Evolutionary conservation across 805 yeast genomes (phyloP).

Genomic region (Saturnispora besseyi): DNA sequence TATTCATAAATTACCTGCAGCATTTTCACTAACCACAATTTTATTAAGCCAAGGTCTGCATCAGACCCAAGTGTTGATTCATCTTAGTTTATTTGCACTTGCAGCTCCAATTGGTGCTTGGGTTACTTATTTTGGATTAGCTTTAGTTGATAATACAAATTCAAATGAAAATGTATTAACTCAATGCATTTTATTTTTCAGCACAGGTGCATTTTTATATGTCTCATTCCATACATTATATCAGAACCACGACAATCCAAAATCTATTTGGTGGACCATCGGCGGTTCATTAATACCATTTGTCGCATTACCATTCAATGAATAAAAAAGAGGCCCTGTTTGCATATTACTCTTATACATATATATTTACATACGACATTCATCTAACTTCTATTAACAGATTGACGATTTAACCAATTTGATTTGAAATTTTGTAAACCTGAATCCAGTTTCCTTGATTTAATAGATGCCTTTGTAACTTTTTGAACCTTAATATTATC

Average conservation of each 20-base stretch:
- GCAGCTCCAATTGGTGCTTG: slow-evolving; percentile 58
- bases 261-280: not conserved
- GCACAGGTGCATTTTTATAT: slow-evolving; percentile 66
- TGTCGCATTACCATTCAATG: slow-evolving; percentile 4
- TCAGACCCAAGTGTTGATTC: slow-evolving; percentile 30
- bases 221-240: slow-evolving; percentile 58
- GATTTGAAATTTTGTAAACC: slow-evolving; percentile 5
- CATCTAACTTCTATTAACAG: not conserved
- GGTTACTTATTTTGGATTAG: slow-evolving; percentile 31
- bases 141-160: slow-evolving; percentile 6
- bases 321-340: not conserved
- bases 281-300: slow-evolving; percentile 3
- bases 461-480: slow-evolving; percentile 16
- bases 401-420: slow-evolving; percentile 5
- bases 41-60: slow-evolving; percentile 33
- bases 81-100: slow-evolving; percentile 44
- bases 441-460: slow-evolving; percentile 5
- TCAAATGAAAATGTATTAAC: slow-evolving; percentile 24
- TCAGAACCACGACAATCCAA: slow-evolving; percentile 15
- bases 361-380: not conserved
- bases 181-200: slow-evolving; percentile 49
- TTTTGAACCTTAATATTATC: slow-evolving; percentile 35
- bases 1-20: slow-evolving; percentile 66
- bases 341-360: not conserved
- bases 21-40: slow-evolving; percentile 56